phyloP scores from a whole-genome alignment of 2,329 filamentous ascomycete genomes.

The Dendryphion nanum region DNA sequence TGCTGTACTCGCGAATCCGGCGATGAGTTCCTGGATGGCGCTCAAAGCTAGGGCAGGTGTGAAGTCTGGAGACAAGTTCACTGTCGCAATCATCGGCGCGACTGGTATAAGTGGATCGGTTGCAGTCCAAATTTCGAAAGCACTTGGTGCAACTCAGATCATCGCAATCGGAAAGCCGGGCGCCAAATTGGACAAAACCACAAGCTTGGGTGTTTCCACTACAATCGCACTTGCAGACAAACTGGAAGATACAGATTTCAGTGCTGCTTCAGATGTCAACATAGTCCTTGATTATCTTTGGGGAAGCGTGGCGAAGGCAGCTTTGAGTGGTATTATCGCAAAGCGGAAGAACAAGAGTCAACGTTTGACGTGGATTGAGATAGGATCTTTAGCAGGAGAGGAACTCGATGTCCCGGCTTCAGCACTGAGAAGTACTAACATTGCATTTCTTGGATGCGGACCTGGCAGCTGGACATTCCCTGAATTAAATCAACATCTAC shows the following conservation, averaged over 20 bases:
- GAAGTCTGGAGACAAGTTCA: conserved; percentile 44
- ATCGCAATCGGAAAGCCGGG: conserved; percentile 54
- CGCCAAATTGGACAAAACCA: conserved; percentile 37
- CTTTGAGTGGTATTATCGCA: conserved; percentile 9
- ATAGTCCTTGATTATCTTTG: conserved; percentile 60
- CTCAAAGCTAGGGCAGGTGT: conserved; percentile 44
- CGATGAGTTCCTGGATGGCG: conserved; percentile 59
- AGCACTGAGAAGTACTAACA: conserved; percentile 11
- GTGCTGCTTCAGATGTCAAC: conserved; percentile 48
- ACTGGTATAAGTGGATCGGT: conserved; percentile 54
- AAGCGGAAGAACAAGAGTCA: conserved; percentile 14
- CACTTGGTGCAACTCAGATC: conserved; percentile 50
- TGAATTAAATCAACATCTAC: no score
- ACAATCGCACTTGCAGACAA: conserved; percentile 43
- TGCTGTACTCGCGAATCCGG: conserved; percentile 57
- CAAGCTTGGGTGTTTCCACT: conserved; percentile 46
- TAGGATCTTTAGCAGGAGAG: conserved; percentile 14
- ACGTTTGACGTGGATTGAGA: conserved; percentile 15
- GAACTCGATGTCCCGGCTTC: conserved; percentile 4
- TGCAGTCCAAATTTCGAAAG: conserved; percentile 49
- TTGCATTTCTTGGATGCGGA: conserved; percentile 10
- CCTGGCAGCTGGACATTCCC: conserved; percentile 15
- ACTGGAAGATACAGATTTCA: conserved; percentile 48
- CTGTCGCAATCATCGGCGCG: conserved; percentile 53
- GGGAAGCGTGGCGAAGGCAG: conserved; percentile 31